Percentiles rank a stretch among this genome's conserved stretches.
These are phyloP conservation scores for Penicillium aurantiogriseum DNA, from an alignment of 2,329 filamentous ascomycete genomes.

Conservation along the genomic window DNA sequence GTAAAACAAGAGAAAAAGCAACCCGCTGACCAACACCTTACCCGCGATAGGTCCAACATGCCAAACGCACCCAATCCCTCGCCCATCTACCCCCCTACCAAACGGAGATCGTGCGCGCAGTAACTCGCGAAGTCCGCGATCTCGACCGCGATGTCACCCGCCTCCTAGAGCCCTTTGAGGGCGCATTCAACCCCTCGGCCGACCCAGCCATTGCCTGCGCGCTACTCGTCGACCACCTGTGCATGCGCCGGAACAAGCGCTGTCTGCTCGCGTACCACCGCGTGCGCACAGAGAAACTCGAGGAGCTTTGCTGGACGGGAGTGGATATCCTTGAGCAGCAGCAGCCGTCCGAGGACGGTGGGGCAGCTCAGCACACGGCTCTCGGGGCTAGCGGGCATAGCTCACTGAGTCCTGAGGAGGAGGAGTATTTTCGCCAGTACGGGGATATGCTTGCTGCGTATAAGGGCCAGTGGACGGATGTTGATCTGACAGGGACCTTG, in stretches of 20 bases:
- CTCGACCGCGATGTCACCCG: constrained; percentile 80
- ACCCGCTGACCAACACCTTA: constrained; percentile 1
- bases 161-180: constrained; percentile 78
- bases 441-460: constrained; percentile 90
- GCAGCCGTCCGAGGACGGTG: constrained; percentile 51
- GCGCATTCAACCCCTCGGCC: constrained; percentile 78
- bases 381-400: constrained; percentile 49
- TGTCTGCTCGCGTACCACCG: constrained; percentile 93
- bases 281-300: constrained; percentile 84
- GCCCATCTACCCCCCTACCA: constrained; percentile 86
- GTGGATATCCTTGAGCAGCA: constrained; percentile 72
- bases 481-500: constrained; percentile 89
- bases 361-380: constrained; percentile 22
- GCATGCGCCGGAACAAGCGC: constrained; percentile 93
- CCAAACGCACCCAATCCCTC: constrained; percentile 88
- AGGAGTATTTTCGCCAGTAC: constrained; percentile 92
- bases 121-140: constrained; percentile 89
- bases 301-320: constrained; percentile 90
- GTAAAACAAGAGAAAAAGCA: background rate
- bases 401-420: constrained; percentile 90
- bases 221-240: constrained; percentile 87
- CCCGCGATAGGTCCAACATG: constrained; percentile 74
- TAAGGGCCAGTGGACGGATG: constrained; percentile 97
- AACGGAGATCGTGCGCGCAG: constrained; percentile 81
- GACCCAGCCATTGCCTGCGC: constrained; percentile 84